Base-by-base conservation (phyloP, 345 rosid genomes). In the Salix arbutifolia region DNA sequence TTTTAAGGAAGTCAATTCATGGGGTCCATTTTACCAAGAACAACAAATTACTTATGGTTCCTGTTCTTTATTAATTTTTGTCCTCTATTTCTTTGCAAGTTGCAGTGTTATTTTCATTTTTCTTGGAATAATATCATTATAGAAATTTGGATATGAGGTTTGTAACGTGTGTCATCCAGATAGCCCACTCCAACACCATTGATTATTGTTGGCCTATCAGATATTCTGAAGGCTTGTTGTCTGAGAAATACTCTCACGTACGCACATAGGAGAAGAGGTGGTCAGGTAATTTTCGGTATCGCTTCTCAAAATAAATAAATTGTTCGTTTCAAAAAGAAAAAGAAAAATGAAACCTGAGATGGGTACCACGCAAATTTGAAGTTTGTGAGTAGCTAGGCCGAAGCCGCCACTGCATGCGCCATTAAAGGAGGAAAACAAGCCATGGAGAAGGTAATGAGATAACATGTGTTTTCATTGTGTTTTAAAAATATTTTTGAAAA, bases 11-110 rank as follows among this genome's bases (percentile, higher is more conserved):
- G 40, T 62, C 60, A 62, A 73, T 73, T 61, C 53, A n/a, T 12
- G 3, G 74, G 66, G 35, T 75, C 75, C 76, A 33, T 77, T 64
- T 18, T 65, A 18, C 23, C 50, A 19, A 6, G 23, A 53, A n/a
- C 61, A n/a, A 2, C 61, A n/a, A 56, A 56, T 8, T 2, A 3
- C 26, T 56, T 8, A 3, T 21, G 61, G 13, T 56, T n/a, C n/a
- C 26, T 56, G 1, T 56, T 53, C 61, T 53, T 21, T 53, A 53
- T 21, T 53, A 53, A 19, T 17, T 5, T 48, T 17, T 17, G 6
- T 48, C 5, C 17, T 48, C 21, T 16, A 17, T 48, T 48, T 4
- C 53, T 1, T 48, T 50, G 56, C 56, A 5, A n/a, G 60, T 6
- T 50, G 56, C n/a, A 3, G 25, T 7, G 3, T 53, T 53, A 56